A percentile compares a stretch with the other conserved stretches of the same genome.
Evolutionary conservation across 306 rosid genomes (phyloP).

Genomic region (Trifolium fragiferum): DNA sequence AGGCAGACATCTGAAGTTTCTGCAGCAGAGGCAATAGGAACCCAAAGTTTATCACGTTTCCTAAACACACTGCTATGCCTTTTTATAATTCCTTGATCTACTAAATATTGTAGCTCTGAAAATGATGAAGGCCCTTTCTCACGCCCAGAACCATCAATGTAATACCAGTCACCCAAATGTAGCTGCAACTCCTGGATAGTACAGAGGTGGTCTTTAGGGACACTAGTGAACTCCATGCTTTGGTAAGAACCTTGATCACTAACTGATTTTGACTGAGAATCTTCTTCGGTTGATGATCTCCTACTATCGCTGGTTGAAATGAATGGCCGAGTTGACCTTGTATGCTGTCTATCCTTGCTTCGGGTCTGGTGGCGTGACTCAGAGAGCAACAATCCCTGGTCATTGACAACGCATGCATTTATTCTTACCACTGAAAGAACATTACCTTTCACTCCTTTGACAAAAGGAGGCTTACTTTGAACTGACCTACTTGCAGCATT

Average conservation of each 20-base stretch:
- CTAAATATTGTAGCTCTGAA: constrained; percentile 79
- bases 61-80: constrained; percentile 81
- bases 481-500: constrained; percentile 48
- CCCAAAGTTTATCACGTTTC: constrained; percentile 88
- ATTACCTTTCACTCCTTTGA: constrained; percentile 83
- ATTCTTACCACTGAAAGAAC: constrained; percentile 87
- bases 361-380: constrained; percentile 77
- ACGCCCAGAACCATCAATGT: constrained; percentile 97
- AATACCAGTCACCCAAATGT: constrained; percentile 93
- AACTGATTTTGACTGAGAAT: constrained; percentile 55
- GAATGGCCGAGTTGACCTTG: constrained; percentile 67
- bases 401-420: constrained; percentile 93
- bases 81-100: constrained; percentile 75
- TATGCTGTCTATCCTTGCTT: constrained; percentile 68
- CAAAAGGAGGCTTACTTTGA: constrained; percentile 62
- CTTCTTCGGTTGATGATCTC: constrained; percentile 80
- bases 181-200: constrained; percentile 74
- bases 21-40: constrained; percentile 75
- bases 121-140: constrained; percentile 90
- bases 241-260: constrained; percentile 62
- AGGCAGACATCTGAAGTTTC: constrained; percentile 60
- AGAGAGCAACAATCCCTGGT: constrained; percentile 79
- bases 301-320: constrained; percentile 76
- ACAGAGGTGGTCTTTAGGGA: constrained; percentile 73
- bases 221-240: constrained; percentile 46